Evolutionary conservation across 2,329 filamentous ascomycete species (phyloP), one percentile per base, ranked within the genome.

Genomic region (Colletotrichum tabaci): DNA sequence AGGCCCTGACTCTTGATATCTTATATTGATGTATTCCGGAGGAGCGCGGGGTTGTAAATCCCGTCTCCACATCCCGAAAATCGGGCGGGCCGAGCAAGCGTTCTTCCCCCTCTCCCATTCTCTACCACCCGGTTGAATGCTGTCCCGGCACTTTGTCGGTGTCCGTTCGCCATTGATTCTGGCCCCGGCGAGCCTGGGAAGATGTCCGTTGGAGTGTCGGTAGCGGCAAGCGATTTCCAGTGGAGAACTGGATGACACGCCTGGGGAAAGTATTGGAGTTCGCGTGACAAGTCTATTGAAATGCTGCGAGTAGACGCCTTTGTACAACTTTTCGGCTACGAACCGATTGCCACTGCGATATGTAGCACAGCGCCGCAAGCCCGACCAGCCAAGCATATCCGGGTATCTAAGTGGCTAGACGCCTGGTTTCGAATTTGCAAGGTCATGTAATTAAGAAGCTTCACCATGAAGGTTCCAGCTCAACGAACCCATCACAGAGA

Each of bases 61-160:
- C 69, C 65, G 69, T 69, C 65, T 69, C 65, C 69, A 64, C 58
- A 55, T 58, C 58, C 69, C 69, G 69, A 72, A 63, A 72, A 64
- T 64, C 69, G 65, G 68, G 47, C 53, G 60, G 69, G 65, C 60
- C 66, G 68, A 71, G 38, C 50, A 50, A 56, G 56, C 57, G 23
- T 50, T 44, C 50, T 53, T 52, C 21, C 52, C 68, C 64, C 68
- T 52, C 64, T 35, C 46, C n/a, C 23, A 2, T n/a, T 23, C 18
- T 21, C 30, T 16, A 16, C 47, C 15, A 16, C 47, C 69, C 65
- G 69, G 69, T 60, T 68, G 69, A 72, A 72, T 68, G 46, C 69
- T 72, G 69, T 72, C 69, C 69, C 65, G 69, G 65, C 56, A 56
- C 56, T 44, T 30, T 55, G 38, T 35, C 44, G 38, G 49, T 64